Percentiles rank a stretch among this genome's conserved stretches.
phyloP scores from a whole-genome alignment of 495 filamentous ascomycete species.

The Cairneyella variabilis region DNA sequence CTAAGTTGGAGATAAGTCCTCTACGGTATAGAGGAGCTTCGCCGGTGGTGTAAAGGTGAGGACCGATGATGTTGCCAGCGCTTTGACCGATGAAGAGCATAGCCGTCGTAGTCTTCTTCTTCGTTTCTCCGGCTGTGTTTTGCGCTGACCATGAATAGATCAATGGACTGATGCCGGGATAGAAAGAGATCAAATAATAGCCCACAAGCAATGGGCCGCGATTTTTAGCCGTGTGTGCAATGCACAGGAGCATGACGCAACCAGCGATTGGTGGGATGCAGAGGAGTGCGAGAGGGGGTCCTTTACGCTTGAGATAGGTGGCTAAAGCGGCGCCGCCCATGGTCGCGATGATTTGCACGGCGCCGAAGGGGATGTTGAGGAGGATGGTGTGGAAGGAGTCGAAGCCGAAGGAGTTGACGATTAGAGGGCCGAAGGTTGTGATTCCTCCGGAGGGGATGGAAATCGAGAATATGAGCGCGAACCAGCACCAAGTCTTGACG shows the following conservation, averaged over 20 bases:
- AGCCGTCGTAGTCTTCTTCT: constrained; percentile 56
- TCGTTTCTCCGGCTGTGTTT: constrained; percentile 63
- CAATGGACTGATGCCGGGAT: constrained; percentile 56
- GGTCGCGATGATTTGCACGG: constrained; percentile 55
- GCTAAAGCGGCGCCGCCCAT: constrained; percentile 55
- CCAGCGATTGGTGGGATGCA: constrained; percentile 57
- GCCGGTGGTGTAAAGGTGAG: constrained; percentile 35
- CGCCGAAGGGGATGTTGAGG: constrained; percentile 61
- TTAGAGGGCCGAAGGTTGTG: constrained; percentile 58
- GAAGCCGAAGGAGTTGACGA: constrained; percentile 57
- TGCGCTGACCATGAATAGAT: constrained; percentile 61
- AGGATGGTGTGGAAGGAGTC: constrained; percentile 54
- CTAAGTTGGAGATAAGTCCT: constrained; percentile 47
- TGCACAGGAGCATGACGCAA: constrained; percentile 48
- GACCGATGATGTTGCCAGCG: constrained; percentile 44
- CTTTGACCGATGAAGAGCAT: constrained; percentile 55
- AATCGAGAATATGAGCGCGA: constrained; percentile 47
- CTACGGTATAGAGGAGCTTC: constrained; percentile 51
- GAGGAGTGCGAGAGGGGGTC: constrained; percentile 47
- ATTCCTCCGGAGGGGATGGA: constrained; percentile 57
- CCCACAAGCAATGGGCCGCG: constrained; percentile 50
- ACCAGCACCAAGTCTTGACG: constrained; percentile 66
- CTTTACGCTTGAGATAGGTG: constrained; percentile 49
- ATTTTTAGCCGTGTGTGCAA: constrained; percentile 40
- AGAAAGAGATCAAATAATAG: constrained; percentile 62